phyloP scores from a whole-genome alignment of 805 yeast species.

The Wickerhamomyces bovis region DNA sequence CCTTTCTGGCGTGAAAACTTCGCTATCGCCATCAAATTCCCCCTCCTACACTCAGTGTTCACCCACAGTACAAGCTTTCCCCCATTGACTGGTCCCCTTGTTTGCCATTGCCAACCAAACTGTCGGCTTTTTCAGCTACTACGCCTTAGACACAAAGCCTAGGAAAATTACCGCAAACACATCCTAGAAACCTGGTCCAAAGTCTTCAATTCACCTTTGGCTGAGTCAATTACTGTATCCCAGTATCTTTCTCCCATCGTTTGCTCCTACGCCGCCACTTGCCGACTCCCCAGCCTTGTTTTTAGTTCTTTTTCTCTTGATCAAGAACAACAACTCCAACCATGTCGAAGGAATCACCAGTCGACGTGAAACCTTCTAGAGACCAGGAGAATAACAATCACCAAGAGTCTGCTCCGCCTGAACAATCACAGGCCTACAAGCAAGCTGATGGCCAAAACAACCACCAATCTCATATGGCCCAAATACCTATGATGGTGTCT shows the following conservation, averaged over 20 bases:
- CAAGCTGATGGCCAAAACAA: not conserved
- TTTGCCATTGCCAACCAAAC: not conserved
- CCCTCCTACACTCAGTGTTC: not conserved
- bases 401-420: not conserved
- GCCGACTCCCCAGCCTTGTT: not conserved
- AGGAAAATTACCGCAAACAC: not conserved
- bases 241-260: not conserved
- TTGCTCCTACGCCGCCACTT: not conserved
- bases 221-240: not conserved
- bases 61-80: not conserved
- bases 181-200: not conserved
- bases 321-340: not conserved
- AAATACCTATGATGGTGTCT: slow-evolving; percentile 14
- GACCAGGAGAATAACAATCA: not conserved
- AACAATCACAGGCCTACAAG: not conserved
- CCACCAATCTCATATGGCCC: not conserved
- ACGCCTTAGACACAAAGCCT: not conserved
- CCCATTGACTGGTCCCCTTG: not conserved
- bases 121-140: not conserved
- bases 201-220: not conserved
- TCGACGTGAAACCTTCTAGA: not conserved
- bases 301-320: not conserved
- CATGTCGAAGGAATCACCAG: not conserved
- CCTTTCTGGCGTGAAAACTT: not conserved
- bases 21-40: not conserved